Evolutionary conservation across 257 asterid species (phyloP).

Genomic region (Rubia yunnanensis): DNA sequence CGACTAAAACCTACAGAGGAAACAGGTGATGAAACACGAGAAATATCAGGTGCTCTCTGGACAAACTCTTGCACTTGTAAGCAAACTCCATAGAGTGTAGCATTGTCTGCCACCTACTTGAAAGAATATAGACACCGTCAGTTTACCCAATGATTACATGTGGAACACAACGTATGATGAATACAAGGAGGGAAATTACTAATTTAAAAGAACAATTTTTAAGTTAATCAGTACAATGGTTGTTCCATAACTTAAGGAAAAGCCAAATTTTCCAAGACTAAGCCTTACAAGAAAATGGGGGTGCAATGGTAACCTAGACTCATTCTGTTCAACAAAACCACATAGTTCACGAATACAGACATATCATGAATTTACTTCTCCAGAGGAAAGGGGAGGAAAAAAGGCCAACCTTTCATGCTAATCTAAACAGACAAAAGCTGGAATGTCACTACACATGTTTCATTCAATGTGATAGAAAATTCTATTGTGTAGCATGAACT

Average conservation of each 20-base stretch:
- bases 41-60: constrained; percentile 62
- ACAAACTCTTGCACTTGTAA: constrained; percentile 79
- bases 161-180: neutral
- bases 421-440: neutral
- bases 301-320: neutral
- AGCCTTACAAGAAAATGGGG: neutral
- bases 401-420: neutral
- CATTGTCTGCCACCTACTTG: constrained; percentile 76
- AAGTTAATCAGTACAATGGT: too few relatives aligned
- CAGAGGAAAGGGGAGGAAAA: neutral
- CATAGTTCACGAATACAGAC: neutral
- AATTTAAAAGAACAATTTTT: too few relatives aligned
- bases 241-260: too few relatives aligned
- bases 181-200: constrained; percentile 1
- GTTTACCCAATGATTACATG: constrained; percentile 1
- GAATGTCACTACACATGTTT: too few relatives aligned
- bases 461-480: neutral
- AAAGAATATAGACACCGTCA: constrained; percentile 22
- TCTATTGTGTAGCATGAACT: neutral
- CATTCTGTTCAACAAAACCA: neutral
- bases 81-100: constrained; percentile 94
- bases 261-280: neutral
- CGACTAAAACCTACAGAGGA: constrained; percentile 44
- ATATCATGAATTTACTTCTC: neutral
- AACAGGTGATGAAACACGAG: constrained; percentile 46